Base-by-base conservation (phyloP, 2,329 filamentous ascomycete species). In the Dothideomycetidae sp. region DNA sequence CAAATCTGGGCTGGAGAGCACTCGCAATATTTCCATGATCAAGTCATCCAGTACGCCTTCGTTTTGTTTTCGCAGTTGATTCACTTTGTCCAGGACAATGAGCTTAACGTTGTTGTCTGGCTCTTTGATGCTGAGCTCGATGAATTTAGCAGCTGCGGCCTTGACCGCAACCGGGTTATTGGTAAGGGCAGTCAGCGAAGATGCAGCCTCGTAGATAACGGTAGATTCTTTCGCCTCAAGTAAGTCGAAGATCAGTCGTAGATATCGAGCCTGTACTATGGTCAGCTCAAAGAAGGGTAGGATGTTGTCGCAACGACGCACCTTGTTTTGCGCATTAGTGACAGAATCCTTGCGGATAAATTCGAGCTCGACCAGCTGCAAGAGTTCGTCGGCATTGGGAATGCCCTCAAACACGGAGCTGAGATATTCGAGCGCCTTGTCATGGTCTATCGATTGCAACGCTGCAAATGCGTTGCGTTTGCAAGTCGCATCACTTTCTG, bases 31-130 rank as follows among this genome's bases (percentile, higher is more conserved):
- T 58, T 98, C 90, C 90, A 98, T 96, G 3, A 82, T 84, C 33
- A 96, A 63, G 52, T 98, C 90, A 53, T 96, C 86, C 41, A 98
- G 62, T 13, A 96, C 76, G 36, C 86, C 86, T 54, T 90, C 82
- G 49, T 93, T 92, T 60, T 83, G 83, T 55, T 79, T 77, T 49
- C 86, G 73, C 44, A 94, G 61, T 51, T 88, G 78, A 51, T 93
- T 81, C 26, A 98, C 90, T 31, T 88, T 80, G 53, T 96, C 90
- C 30, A 98, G 70, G 13, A 98, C 90, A 49, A 98, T 98, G 31
- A 98, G 76, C 65, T 98, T 98, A 46, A 98, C 90, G 55, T 98
- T 98, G 67, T 98, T 98, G 59, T 98, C 90, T 1, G 90, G 79
- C 61, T 96, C 90, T 63, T 93, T 93, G 57, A 98, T 94, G 56